Percentiles rank a stretch among this genome's conserved stretches.
These are phyloP conservation scores for Suillus subalutaceus DNA, from an alignment of 768 basidiomycete species.

Conservation along the genomic window DNA sequence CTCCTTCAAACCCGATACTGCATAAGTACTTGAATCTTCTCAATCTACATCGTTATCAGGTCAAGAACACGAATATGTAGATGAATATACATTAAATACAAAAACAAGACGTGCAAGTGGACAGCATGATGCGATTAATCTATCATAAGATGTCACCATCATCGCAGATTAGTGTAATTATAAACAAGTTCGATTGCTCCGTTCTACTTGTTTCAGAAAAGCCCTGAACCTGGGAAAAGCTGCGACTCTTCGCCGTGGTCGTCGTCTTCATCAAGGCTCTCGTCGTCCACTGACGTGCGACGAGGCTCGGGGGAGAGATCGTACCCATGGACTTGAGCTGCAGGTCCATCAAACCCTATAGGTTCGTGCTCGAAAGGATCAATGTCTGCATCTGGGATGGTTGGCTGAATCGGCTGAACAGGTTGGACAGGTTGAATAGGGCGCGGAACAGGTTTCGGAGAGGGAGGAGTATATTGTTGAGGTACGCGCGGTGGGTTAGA, in stretches of 20 bases:
- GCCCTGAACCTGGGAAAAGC: slow-evolving; percentile 46
- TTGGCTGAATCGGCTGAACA: slow-evolving; percentile 18
- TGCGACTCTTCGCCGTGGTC: slow-evolving; percentile 36
- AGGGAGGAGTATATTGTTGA: slow-evolving; percentile 18
- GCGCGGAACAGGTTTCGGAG: slow-evolving; percentile 5
- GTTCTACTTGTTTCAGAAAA: slow-evolving; percentile 33
- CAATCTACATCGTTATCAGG: not conserved
- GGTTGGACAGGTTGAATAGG: slow-evolving; percentile 15
- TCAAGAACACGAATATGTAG: slow-evolving; percentile 9
- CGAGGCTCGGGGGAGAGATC: slow-evolving; percentile 25
- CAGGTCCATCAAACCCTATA: slow-evolving; percentile 20
- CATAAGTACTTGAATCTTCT: not conserved
- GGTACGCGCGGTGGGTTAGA: slow-evolving; percentile 8
- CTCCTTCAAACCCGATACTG: not conserved
- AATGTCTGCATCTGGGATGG: slow-evolving; percentile 33
- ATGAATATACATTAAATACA: slow-evolving; percentile 27
- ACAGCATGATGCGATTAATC: slow-evolving; percentile 19
- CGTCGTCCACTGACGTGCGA: slow-evolving; percentile 29
- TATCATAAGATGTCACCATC: slow-evolving; percentile 13
- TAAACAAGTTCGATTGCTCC: not conserved
- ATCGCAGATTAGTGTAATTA: slow-evolving; percentile 7
- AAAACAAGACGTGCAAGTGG: slow-evolving; percentile 14
- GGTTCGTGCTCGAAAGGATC: slow-evolving; percentile 37
- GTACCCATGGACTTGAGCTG: slow-evolving; percentile 17
- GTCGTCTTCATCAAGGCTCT: slow-evolving; percentile 20